Evolutionary conservation across 2,329 filamentous ascomycete species (phyloP).

Genomic region (Aureobasidium namibiae): DNA sequence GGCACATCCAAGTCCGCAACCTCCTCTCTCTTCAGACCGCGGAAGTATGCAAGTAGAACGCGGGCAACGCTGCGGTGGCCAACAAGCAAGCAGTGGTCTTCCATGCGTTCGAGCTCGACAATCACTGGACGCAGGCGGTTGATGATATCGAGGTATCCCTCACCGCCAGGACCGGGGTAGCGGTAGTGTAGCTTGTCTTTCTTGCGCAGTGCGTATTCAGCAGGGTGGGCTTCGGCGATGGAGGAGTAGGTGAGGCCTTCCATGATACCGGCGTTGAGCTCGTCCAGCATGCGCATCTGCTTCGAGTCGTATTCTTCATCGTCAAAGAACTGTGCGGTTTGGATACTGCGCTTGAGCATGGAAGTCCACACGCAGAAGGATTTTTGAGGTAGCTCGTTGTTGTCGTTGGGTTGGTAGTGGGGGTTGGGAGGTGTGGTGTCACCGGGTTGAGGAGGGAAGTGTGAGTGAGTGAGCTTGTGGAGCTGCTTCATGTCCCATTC

Average conservation of each 20-base stretch:
- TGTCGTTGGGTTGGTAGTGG: constrained; percentile 54
- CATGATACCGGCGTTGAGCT: constrained; percentile 86
- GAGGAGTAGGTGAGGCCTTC: constrained; percentile 93
- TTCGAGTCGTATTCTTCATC: constrained; percentile 96
- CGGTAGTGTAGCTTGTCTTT: constrained; percentile 91
- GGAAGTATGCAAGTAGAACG: constrained; percentile 93
- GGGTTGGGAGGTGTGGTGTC: constrained; percentile 94
- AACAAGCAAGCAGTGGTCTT: constrained; percentile 86
- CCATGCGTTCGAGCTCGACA: constrained; percentile 93
- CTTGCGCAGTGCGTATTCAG: constrained; percentile 73
- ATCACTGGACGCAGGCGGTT: constrained; percentile 92
- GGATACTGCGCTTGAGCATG: constrained; percentile 84
- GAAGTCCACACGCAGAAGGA: constrained; percentile 91
- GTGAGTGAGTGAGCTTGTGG: constrained; percentile 64
- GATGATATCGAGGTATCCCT: constrained; percentile 95
- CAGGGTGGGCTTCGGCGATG: constrained; percentile 68
- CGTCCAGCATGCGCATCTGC: constrained; percentile 96
- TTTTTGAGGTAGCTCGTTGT: constrained; percentile 31
- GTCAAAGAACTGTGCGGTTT: constrained; percentile 84
- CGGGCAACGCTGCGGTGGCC: constrained; percentile 87
- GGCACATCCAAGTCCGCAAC: constrained; percentile 93
- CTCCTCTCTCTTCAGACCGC: constrained; percentile 80
- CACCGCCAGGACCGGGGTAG: constrained; percentile 71
- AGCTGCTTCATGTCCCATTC: constrained; percentile 79
- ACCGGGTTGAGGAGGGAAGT: constrained; percentile 83